phyloP scores from a whole-genome alignment of 2,329 filamentous ascomycete species.

The Periconia sp. region DNA sequence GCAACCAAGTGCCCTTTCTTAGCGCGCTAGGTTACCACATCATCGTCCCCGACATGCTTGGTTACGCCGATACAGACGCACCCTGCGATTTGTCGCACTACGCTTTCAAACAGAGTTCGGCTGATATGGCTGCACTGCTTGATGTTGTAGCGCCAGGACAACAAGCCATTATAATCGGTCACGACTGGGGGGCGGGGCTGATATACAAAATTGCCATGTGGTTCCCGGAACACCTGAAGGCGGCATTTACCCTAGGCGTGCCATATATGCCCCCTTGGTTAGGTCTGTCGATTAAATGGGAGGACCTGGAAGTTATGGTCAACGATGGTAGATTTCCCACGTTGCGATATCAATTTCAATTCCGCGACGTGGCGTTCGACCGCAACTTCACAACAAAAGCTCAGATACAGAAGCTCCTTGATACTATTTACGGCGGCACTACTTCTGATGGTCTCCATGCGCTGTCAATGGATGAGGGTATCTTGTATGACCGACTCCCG shows the following conservation, averaged over 20 bases:
- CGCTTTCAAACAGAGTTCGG: not conserved
- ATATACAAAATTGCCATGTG: not conserved
- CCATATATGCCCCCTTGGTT: not conserved
- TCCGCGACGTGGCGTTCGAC: not conserved
- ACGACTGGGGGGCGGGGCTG: conserved; percentile 1
- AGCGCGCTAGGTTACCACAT: not conserved
- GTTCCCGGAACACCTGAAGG: not conserved
- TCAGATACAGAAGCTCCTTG: not conserved
- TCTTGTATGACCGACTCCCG: not conserved
- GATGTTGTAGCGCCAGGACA: no score
- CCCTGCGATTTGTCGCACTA: not conserved
- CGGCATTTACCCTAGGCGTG: not conserved
- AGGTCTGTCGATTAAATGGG: not conserved
- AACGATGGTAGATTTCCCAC: not conserved
- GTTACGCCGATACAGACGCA: not conserved
- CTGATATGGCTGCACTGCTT: not conserved
- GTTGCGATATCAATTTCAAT: not conserved
- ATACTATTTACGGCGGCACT: not conserved
- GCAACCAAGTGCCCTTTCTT: not conserved
- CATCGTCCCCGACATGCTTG: not conserved
- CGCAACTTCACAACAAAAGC: not conserved
- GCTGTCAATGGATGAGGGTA: not conserved
- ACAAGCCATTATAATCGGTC: not conserved
- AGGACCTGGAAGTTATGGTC: not conserved
- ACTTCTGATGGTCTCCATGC: not conserved